Percentiles rank a stretch among this genome's conserved stretches.
Conservation (phyloP, 805 yeast species). For the Yarrowia sp. region DNA sequence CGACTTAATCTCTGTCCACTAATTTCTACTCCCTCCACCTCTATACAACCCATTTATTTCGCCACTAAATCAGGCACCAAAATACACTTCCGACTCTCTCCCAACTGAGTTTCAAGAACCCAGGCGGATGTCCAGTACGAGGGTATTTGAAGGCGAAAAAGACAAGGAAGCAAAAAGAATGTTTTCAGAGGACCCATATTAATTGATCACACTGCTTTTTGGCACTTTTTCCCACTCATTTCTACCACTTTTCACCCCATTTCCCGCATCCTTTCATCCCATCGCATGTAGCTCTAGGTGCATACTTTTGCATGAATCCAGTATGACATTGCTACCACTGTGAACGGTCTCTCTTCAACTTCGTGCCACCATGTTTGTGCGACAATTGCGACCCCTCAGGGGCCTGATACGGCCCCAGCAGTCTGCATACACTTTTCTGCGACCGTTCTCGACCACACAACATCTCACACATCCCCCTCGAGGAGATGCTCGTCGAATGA, state of each 20-base stretch:
- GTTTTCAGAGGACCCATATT: too few species aligned
- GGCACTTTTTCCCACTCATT: too few species aligned
- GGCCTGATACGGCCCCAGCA: slow-evolving; percentile 4
- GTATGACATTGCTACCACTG: slow-evolving; percentile 24
- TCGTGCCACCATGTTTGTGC: slow-evolving; percentile 22
- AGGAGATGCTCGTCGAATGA: slow-evolving; percentile 30
- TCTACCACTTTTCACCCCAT: too few species aligned
- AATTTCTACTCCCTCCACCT: too few species aligned
- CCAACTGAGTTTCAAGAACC: slow-evolving; percentile 1
- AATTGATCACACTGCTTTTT: too few species aligned
- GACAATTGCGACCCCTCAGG: slow-evolving; percentile 19
- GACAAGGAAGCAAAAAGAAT: too few species aligned
- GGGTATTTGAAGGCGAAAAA: too few species aligned
- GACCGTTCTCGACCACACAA: slow-evolving; percentile 13
- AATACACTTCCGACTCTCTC: slow-evolving; percentile 8
- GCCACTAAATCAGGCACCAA: slow-evolving; percentile 24
- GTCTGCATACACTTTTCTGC: slow-evolving; percentile 1
- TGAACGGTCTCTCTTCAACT: slow-evolving; percentile 2
- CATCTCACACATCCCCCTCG: slow-evolving; percentile 18
- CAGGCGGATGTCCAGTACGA: not conserved
- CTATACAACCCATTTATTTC: not conserved
- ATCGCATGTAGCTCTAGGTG: slow-evolving; percentile 31
- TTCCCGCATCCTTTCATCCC: not conserved
- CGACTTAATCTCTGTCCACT: too few species aligned
- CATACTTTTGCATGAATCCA: slow-evolving; percentile 32